Percentiles rank a stretch among this genome's conserved stretches.
Conservation (phyloP, 768 basidiomycete genomes). For the Agrocybe pediades region DNA sequence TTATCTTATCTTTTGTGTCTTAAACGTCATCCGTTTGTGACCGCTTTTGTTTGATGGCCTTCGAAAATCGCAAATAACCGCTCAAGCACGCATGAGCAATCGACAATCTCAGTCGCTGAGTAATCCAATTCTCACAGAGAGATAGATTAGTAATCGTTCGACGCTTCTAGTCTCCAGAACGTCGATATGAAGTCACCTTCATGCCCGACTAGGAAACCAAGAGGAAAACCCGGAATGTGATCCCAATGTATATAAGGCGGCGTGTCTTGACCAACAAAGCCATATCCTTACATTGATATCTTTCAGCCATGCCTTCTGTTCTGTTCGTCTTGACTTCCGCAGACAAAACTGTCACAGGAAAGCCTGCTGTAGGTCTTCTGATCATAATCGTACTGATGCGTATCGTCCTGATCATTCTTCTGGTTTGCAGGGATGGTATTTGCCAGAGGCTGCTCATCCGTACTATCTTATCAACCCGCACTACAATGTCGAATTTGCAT, state of each 20-base stretch:
- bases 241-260: background rate
- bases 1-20: background rate
- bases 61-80: too few relatives aligned
- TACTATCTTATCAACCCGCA: slow-evolving; percentile 58
- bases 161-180: too few relatives aligned
- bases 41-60: background rate
- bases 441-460: slow-evolving; percentile 77
- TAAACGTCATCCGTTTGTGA: background rate
- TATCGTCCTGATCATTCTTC: background rate
- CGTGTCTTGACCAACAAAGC: background rate
- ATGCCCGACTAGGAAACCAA: background rate
- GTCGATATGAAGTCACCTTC: background rate
- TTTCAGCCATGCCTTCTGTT: slow-evolving; percentile 40
- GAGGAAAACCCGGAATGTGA: background rate
- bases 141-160: too few relatives aligned
- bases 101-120: too few relatives aligned
- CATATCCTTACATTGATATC: background rate
- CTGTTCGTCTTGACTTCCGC: slow-evolving; percentile 78
- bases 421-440: slow-evolving; percentile 64
- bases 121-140: too few relatives aligned
- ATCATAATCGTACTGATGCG: background rate
- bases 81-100: too few relatives aligned
- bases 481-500: slow-evolving; percentile 58
- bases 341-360: slow-evolving; percentile 49
- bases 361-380: background rate